Percentiles rank a stretch among this genome's conserved stretches.
Conservation (phyloP, 805 yeast genomes). For the Martiniozyma abietophila region DNA sequence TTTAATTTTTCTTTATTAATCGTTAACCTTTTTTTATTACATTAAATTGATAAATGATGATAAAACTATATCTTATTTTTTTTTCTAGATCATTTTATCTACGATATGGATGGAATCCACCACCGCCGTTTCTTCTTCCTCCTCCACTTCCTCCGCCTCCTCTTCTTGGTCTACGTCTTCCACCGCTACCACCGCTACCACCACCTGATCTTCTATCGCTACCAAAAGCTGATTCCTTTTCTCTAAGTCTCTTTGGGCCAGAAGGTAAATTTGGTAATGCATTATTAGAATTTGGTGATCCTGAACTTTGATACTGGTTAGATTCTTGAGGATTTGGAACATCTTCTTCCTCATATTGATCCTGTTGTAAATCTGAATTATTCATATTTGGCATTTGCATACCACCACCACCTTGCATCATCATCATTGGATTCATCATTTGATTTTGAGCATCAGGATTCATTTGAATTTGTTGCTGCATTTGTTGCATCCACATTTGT, state of each 20-base stretch:
- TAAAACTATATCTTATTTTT: neutral
- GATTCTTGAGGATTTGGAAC: constrained; percentile 30
- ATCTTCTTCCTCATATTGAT: constrained; percentile 22
- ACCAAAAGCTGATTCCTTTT: constrained; percentile 9
- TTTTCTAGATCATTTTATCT: constrained; percentile 10
- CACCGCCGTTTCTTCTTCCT: constrained; percentile 18
- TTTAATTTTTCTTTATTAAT: too few species aligned
- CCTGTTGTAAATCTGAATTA: constrained; percentile 7
- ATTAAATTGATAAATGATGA: neutral
- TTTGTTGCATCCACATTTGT: constrained; percentile 25
- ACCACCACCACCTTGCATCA: too few species aligned
- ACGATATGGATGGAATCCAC: constrained; percentile 27
- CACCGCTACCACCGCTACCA: constrained; percentile 13
- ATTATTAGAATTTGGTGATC: constrained; percentile 2
- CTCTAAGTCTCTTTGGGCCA: constrained; percentile 26
- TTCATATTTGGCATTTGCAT: constrained; percentile 8
- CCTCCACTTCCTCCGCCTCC: constrained; percentile 17
- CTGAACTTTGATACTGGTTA: neutral
- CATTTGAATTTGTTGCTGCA: constrained; percentile 26
- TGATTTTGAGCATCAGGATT: constrained; percentile 4
- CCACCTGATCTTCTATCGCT: constrained; percentile 10
- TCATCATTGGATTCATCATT: constrained; percentile 11
- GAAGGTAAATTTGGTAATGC: constrained; percentile 21
- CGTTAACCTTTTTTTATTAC: too few species aligned
- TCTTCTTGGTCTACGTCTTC: constrained; percentile 14